A percentile compares a stretch with the other conserved stretches of the same genome.
Conservation (phyloP, 352 stramenopile genomes). For the Plasmopara halstedii region DNA sequence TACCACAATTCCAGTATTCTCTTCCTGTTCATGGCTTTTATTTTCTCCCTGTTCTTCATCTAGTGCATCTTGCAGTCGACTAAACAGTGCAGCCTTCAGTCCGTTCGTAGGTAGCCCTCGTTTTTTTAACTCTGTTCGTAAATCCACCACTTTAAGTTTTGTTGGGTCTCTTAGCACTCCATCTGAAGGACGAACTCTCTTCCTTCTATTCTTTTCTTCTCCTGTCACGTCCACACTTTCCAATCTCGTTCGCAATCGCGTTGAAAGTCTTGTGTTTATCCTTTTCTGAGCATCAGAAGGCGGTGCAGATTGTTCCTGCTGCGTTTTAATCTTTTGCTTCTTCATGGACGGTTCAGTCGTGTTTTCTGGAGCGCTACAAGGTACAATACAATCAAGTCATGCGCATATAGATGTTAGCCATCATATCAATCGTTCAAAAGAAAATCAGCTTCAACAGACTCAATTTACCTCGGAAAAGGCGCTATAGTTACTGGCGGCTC, state of each 20-base stretch:
- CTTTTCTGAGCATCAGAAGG: neutral
- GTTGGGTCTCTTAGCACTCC: slow-evolving; percentile 8
- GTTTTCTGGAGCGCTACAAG: slow-evolving; percentile 5
- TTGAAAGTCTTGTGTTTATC: slow-evolving; percentile 5
- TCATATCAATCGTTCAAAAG: neutral
- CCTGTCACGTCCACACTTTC: neutral
- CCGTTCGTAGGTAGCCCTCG: slow-evolving; percentile 43
- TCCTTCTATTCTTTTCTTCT: slow-evolving; percentile 28
- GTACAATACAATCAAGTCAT: neutral
- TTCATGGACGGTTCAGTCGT: slow-evolving; percentile 4
- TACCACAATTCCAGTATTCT: slow-evolving; percentile 9
- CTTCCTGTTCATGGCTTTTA: slow-evolving; percentile 13
- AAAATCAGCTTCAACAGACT: neutral
- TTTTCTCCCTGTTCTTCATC: slow-evolving; percentile 30
- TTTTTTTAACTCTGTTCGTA: slow-evolving; percentile 52
- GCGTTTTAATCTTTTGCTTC: slow-evolving; percentile 17
- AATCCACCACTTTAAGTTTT: slow-evolving; percentile 40
- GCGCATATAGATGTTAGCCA: neutral
- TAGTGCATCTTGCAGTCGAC: slow-evolving; percentile 42
- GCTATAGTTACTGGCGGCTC: slow-evolving; percentile 9
- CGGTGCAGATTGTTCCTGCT: neutral
- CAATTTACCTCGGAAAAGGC: slow-evolving; percentile 14
- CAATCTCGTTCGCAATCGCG: slow-evolving; percentile 1
- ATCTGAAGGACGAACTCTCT: slow-evolving; percentile 23
- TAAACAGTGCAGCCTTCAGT: slow-evolving; percentile 41